These are phyloP conservation scores for Cyclotella cryptica DNA, from an alignment of 108 stramenopile species.

Conservation along the genomic window DNA sequence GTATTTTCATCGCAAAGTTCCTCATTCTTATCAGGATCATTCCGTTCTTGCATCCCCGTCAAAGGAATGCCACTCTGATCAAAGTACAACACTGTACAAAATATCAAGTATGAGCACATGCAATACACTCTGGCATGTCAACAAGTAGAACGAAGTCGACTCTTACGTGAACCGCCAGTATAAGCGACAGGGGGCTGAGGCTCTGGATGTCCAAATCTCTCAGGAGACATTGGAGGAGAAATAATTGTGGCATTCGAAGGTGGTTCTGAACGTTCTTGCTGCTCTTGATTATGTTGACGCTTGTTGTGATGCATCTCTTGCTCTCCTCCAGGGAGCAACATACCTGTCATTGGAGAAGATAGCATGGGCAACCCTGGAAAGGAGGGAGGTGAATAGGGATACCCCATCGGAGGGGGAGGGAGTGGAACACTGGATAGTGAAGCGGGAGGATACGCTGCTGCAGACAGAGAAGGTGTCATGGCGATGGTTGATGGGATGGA, in stretches of 20 bases:
- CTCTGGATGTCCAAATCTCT: background rate
- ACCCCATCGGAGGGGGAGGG: slow-evolving; percentile 13
- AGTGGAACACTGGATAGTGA: background rate
- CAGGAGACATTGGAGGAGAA: slow-evolving; percentile 21
- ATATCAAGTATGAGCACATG: background rate
- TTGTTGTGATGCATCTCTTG: background rate
- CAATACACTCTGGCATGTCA: background rate
- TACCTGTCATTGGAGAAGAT: background rate
- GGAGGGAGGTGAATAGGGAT: background rate
- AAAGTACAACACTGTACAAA: slow-evolving; percentile 3
- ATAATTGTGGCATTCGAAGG: slow-evolving; percentile 2
- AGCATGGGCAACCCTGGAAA: no score
- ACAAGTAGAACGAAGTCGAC: background rate
- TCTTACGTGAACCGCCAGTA: background rate
- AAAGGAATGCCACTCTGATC: slow-evolving; percentile 10
- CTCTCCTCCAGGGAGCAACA: background rate
- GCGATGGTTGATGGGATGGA: slow-evolving; percentile 8
- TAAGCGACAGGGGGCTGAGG: background rate
- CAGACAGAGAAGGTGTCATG: background rate
- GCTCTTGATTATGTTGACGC: background rate
- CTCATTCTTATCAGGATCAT: background rate
- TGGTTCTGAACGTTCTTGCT: background rate
- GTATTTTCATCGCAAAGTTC: background rate
- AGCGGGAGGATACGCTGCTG: background rate
- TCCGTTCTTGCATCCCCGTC: slow-evolving; percentile 8